A percentile compares a stretch with the other conserved stretches of the same genome.
Conservation (phyloP, 2,329 filamentous ascomycete genomes). For the Clonostachys chloroleuca region DNA sequence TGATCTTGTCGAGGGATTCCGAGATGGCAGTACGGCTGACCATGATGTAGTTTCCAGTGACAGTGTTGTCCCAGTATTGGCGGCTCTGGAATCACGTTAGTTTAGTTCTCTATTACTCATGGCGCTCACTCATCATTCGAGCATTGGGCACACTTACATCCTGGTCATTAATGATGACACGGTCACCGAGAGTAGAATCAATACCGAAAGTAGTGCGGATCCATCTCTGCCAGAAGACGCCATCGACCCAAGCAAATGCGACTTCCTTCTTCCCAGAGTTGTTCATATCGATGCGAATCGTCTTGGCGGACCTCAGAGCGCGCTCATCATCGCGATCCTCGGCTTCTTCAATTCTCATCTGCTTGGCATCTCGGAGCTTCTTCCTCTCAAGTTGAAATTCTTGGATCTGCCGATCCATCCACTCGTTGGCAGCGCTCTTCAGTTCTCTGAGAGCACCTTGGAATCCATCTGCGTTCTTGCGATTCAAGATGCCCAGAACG, state of each 20-base stretch:
- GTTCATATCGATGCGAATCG: slow-evolving; percentile 87
- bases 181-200: slow-evolving; percentile 80
- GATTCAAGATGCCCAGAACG: slow-evolving; percentile 84
- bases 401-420: slow-evolving; percentile 95
- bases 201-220: slow-evolving; percentile 92
- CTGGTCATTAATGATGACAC: slow-evolving; percentile 95
- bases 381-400: slow-evolving; percentile 90
- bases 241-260: slow-evolving; percentile 94
- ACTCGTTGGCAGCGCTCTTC: slow-evolving; percentile 92
- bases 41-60: slow-evolving; percentile 84
- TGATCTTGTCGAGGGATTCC: slow-evolving; percentile 74
- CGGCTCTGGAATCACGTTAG: slow-evolving; percentile 62
- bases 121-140: background rate
- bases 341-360: slow-evolving; percentile 92
- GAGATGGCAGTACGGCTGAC: slow-evolving; percentile 87
- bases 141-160: slow-evolving; percentile 62
- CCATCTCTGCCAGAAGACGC: slow-evolving; percentile 97
- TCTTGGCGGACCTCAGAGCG: slow-evolving; percentile 81
- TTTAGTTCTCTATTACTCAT: slow-evolving; percentile 3
- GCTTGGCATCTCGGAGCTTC: slow-evolving; percentile 90
- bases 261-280: slow-evolving; percentile 84
- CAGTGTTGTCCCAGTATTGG: slow-evolving; percentile 90
- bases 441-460: slow-evolving; percentile 77
- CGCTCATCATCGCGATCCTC: slow-evolving; percentile 89
- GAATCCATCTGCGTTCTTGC: slow-evolving; percentile 77